Base-by-base conservation (phyloP, 345 rosid species). In the Murraya koenigii region DNA sequence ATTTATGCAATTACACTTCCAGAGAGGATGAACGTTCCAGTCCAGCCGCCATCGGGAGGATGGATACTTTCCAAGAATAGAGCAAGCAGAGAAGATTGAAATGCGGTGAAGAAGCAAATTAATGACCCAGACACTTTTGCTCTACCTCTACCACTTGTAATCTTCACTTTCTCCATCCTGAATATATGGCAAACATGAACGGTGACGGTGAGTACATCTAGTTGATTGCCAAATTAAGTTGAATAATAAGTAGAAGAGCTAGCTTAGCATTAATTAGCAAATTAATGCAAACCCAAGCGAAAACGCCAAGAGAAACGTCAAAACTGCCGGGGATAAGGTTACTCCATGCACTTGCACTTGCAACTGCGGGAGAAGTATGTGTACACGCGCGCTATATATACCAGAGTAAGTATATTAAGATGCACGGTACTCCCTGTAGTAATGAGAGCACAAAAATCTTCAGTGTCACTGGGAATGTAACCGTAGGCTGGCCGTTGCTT, bases 81-180 rank as follows among this genome's bases (percentile, higher is more conserved):
- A 2, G 85, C 83, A 58, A 85, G 82, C 60, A 86, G 4, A 35
- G 82, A 79, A 28, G 86, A 87, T 52, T 85, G 87, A 74, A 87
- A 9, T 4, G 89, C 68, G 35, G 84, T 89, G 32, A 86, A 72
- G 84, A 88, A 78, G 86, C 89, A 88, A 11, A 84, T 84, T 73
- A 85, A 17, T 3, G 49, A 44, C 5, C 89, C 91, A 1, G 80
- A 2, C 19, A 84, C 78, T 77, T 86, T 89, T 2, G 87, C 86
- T 79, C 44, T 36, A 25, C 91, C 82, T 5, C 84, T 69, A 2
- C 61, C 56, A 41, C 79, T 80, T 41, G 9, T 76, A 10, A 84
- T 79, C 54, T 82, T 78, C 75, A 86, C 82, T 13, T 78, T 85
- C 81, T 87, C 88, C 87, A 84, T 84, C 76, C 93, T 89, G 76